A percentile compares a stretch with the other conserved stretches of the same genome.
These are phyloP conservation scores for Canariomyces notabilis DNA, from an alignment of 2,329 filamentous ascomycete genomes.

Conservation along the genomic window DNA sequence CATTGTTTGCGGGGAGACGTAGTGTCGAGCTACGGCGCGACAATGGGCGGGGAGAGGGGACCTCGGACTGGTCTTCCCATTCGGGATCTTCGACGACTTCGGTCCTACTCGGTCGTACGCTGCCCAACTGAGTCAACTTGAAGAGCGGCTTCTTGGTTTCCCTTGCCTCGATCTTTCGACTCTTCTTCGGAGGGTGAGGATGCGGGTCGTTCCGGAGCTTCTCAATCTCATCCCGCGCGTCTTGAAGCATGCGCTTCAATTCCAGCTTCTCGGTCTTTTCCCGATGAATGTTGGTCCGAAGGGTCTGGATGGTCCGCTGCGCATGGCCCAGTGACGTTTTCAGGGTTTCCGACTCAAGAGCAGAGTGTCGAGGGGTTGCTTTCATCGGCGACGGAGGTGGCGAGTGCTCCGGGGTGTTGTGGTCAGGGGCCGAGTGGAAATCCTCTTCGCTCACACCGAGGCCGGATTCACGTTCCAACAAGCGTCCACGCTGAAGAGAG, in stretches of 20 bases:
- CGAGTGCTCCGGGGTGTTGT: slow-evolving; percentile 79
- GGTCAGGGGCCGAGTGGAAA: slow-evolving; percentile 60
- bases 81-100: slow-evolving; percentile 76
- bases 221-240: slow-evolving; percentile 87
- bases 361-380: slow-evolving; percentile 81
- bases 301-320: slow-evolving; percentile 91
- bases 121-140: slow-evolving; percentile 66
- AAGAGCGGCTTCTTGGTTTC: slow-evolving; percentile 68
- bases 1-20: slow-evolving; percentile 27
- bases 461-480: slow-evolving; percentile 59
- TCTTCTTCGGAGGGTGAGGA: slow-evolving; percentile 49
- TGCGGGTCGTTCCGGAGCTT: slow-evolving; percentile 55
- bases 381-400: slow-evolving; percentile 88
- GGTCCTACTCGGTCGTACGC: slow-evolving; percentile 65
- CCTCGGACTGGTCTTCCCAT: slow-evolving; percentile 77
- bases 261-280: slow-evolving; percentile 99
- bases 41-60: slow-evolving; percentile 47
- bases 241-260: slow-evolving; percentile 89
- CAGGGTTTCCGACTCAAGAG: slow-evolving; percentile 91
- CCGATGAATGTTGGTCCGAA: slow-evolving; percentile 90
- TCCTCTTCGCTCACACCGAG: slow-evolving; percentile 57
- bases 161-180: slow-evolving; percentile 57
- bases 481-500: slow-evolving; percentile 58
- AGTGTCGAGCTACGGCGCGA: slow-evolving; percentile 29
- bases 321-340: slow-evolving; percentile 92